Base-by-base conservation (phyloP, 306 rosid genomes). In the Prinsepia uniflora region DNA sequence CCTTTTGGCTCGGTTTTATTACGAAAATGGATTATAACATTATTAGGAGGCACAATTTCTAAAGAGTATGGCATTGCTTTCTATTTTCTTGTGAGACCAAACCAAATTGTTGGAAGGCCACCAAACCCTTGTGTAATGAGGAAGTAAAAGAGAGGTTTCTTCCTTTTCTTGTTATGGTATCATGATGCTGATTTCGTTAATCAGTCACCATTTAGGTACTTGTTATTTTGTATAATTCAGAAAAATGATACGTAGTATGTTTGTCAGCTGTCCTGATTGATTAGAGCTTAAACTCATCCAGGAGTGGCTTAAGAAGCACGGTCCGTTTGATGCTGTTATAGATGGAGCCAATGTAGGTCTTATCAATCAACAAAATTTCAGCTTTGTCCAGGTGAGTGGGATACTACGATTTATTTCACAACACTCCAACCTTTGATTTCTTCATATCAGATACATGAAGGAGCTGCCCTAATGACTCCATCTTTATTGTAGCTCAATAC, bases 281-380 rank as follows among this genome's bases (percentile, higher is more conserved):
- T 74, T 80, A 56, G 75, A 85, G 67, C 83, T 68, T 80, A 73
- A 83, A 80, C 80, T 80, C 81, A 64, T 87, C 81, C 86, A 91
- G 97, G 86, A 76, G 60, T 95, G 97, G 99, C 96, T 95, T 73
- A 61, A 77, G 73, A 72, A 8, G 76, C 89, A 87, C 77, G 91
- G 96, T 72, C 96, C 96, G 10, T 95, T 87, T 43, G 99, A 95
- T 75, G 96, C 97, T 7, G 87, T 91, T 68, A 82, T 91, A 48
- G 99, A 95, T 80, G 99, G 96, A 71, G 99, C 99, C 66, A 95
- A 95, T 73, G 85, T 91, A 13, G 86, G 90, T 64, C 89, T 91
- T 48, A 46, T 63, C 52, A 74, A 84, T 30, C 67, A 67, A 58
- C 84, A 58, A 6, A 11, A 12, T 18, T 89, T 95, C 83, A 95